A percentile compares a stretch with the other conserved stretches of the same genome.
Conservation (phyloP, 371 early-diverging fungal genomes). For the Rhizopus microsporus region DNA sequence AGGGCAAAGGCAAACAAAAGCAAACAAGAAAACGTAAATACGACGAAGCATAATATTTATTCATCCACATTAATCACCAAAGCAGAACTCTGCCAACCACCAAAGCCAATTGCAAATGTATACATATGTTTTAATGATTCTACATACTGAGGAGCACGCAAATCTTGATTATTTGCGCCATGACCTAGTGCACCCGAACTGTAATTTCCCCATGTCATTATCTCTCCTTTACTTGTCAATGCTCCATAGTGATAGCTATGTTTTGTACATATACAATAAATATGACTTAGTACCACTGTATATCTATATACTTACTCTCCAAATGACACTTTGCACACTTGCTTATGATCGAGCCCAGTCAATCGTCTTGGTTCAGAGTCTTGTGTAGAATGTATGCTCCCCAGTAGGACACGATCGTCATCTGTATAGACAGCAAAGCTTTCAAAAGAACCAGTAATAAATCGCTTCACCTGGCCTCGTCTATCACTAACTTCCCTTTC, state of each 20-base stretch:
- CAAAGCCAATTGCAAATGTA: slow-evolving; percentile 35
- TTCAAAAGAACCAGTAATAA: slow-evolving; percentile 19
- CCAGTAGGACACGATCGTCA: slow-evolving; percentile 20
- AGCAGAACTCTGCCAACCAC: slow-evolving; percentile 36
- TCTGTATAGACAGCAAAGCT: slow-evolving; percentile 32
- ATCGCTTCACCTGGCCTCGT: slow-evolving; percentile 12
- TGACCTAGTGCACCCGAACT: slow-evolving; percentile 46
- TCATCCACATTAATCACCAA: slow-evolving; percentile 16
- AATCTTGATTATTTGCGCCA: slow-evolving; percentile 10
- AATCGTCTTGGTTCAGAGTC: slow-evolving; percentile 7
- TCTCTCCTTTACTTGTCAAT: slow-evolving; percentile 37
- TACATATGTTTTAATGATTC: slow-evolving; percentile 19
- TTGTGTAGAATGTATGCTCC: slow-evolving; percentile 5
- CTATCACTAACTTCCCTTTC: slow-evolving; percentile 11
- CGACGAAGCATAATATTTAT: background rate
- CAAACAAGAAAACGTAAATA: no score
- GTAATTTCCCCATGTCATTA: slow-evolving; percentile 46
- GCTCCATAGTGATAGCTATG: slow-evolving; percentile 49
- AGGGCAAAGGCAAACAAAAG: no score
- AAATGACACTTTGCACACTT: slow-evolving; percentile 28
- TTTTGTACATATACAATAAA: background rate
- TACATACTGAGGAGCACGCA: slow-evolving; percentile 10
- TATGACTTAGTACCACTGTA: background rate
- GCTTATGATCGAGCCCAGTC: slow-evolving; percentile 12
- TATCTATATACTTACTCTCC: slow-evolving; percentile 25